These are phyloP conservation scores for Calonectria henricotiae DNA, from an alignment of 2,329 filamentous ascomycete species.

Conservation along the genomic window DNA sequence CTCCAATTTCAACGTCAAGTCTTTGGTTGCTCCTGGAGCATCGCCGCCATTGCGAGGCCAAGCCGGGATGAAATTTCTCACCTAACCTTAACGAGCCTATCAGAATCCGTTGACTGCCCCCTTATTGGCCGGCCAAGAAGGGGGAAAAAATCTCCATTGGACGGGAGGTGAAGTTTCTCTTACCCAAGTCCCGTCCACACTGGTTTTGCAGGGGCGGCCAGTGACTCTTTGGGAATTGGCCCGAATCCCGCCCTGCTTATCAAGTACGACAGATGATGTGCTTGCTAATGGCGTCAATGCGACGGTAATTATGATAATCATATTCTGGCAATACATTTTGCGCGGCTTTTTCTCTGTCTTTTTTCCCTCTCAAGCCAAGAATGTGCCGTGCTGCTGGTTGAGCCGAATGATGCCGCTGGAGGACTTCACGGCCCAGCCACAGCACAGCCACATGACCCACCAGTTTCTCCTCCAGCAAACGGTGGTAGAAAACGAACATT, in stretches of 20 bases:
- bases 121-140: slow-evolving; percentile 7
- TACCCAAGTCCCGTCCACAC: not conserved
- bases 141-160: slow-evolving; percentile 4
- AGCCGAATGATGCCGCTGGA: too few species aligned
- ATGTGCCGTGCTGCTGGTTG: too few species aligned
- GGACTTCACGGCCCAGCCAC: too few species aligned
- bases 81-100: not conserved
- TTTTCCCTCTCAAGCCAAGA: too few species aligned
- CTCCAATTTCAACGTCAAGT: slow-evolving; percentile 22
- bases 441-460: too few species aligned
- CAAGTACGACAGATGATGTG: not conserved
- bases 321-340: not conserved
- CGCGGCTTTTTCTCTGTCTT: not conserved
- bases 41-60: not conserved
- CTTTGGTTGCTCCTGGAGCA: not conserved
- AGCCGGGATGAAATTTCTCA: not conserved
- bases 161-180: not conserved
- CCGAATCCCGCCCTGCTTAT: slow-evolving; percentile 8
- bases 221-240: not conserved
- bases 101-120: not conserved
- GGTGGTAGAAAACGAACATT: too few species aligned
- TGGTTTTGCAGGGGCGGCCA: not conserved
- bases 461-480: too few species aligned
- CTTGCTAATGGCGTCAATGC: not conserved
- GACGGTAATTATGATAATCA: not conserved